Conservation (phyloP, 306 rosid genomes). For the Calophaca sinica region DNA sequence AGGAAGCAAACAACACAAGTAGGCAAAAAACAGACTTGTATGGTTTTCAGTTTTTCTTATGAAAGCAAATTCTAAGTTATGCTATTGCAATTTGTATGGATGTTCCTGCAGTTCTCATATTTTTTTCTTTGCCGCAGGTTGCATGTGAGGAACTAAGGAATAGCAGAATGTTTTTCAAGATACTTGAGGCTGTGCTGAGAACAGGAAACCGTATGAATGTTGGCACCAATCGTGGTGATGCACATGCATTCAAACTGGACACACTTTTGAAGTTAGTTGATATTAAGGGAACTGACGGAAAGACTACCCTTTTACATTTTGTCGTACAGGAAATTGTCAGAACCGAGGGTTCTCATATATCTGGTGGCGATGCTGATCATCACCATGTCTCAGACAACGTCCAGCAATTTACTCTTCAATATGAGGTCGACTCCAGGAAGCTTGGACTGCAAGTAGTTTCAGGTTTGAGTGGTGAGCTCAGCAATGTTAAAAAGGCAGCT, state of each 20-base stretch:
- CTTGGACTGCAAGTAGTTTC: slow-evolving; percentile 93
- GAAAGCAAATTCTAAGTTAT: not conserved
- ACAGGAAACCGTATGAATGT: slow-evolving; percentile 95
- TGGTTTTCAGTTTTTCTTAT: not conserved
- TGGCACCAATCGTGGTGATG: slow-evolving; percentile 94
- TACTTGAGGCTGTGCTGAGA: slow-evolving; percentile 89
- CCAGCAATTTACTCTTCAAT: slow-evolving; percentile 60
- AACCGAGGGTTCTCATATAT: slow-evolving; percentile 76
- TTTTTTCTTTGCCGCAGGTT: slow-evolving; percentile 54
- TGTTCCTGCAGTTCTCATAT: slow-evolving; percentile 33
- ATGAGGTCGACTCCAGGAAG: slow-evolving; percentile 71
- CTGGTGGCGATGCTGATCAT: slow-evolving; percentile 47
- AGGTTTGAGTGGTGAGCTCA: slow-evolving; percentile 86
- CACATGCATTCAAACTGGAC: slow-evolving; percentile 92
- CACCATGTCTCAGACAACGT: slow-evolving; percentile 44
- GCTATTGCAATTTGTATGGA: not conserved
- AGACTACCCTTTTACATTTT: slow-evolving; percentile 86
- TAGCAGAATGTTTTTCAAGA: slow-evolving; percentile 84
- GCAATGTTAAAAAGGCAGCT: slow-evolving; percentile 84
- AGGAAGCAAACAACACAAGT: not conserved
- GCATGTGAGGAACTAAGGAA: slow-evolving; percentile 80
- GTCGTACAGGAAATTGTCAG: slow-evolving; percentile 88
- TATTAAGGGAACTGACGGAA: slow-evolving; percentile 82
- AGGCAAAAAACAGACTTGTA: not conserved
- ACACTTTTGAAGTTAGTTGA: slow-evolving; percentile 90